Evolutionary conservation across 2,329 filamentous ascomycete genomes (phyloP), one percentile per base, ranked within the genome.

Genomic region (Diaporthe vaccinii): DNA sequence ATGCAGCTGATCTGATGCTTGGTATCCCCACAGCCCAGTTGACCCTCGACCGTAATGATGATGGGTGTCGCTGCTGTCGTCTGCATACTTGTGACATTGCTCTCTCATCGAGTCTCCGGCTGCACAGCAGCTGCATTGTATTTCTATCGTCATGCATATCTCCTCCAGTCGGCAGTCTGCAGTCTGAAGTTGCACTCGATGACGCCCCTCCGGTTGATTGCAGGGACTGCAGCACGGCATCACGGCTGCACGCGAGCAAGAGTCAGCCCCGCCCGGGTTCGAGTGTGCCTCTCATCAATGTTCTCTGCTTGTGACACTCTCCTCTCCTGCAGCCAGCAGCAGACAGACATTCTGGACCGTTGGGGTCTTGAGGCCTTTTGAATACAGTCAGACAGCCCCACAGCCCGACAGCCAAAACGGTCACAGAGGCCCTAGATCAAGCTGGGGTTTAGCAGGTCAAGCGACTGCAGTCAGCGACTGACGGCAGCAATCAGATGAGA

Each of bases 401-500:
- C 44, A 49, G 44, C n/a, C 14, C 39, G 39, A 46, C n/a, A 25
- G 22, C 22, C 44, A 51, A 51, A 34, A 51, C 46, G 34, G 62
- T 68, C 46, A 53, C 46, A 28, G 46, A 25, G 39, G 31, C 65
- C 14, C 31, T 17, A 39, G 65, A 31, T 68, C 31, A 53, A 20
- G 46, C 31, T 25, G 34, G 20, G 44, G 44, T 7, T 34, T 17
- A 22, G 22, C 31, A 55, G 65, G 65, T 69, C 65, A 69, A 69
- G 65, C 46, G 65, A 69, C 65, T 31, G 34, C 9, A 69, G 65
- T 69, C 65, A 69, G 4, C 49, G 65, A 53, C 65, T 31, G 65
- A 28, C 22, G 22, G 28, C 49, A 69, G 65, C 49, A 69, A 69
- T 69, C 65, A 69, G 65, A 55, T 69, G 65, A 69, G 65, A 28